These are phyloP conservation scores for Aureobasidium vineae DNA, from an alignment of 2,329 filamentous ascomycete genomes.

Conservation along the genomic window DNA sequence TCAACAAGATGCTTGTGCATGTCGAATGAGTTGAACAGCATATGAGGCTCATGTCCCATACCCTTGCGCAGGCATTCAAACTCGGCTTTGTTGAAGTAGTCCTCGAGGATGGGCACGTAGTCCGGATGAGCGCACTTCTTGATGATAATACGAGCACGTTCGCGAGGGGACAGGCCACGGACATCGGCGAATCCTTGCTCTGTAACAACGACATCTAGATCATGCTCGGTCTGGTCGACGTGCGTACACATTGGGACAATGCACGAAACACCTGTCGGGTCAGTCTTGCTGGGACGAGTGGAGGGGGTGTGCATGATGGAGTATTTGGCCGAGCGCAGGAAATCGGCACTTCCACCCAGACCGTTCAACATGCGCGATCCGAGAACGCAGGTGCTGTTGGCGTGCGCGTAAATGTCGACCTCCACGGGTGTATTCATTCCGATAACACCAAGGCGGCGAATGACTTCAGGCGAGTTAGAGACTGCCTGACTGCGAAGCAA, in stretches of 20 bases:
- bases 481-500: slow-evolving; percentile 85
- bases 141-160: slow-evolving; percentile 82
- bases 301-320: slow-evolving; percentile 92
- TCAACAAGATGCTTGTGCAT: slow-evolving; percentile 81
- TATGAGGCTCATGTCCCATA: slow-evolving; percentile 85
- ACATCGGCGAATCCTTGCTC: slow-evolving; percentile 80
- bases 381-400: slow-evolving; percentile 88
- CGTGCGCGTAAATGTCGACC: slow-evolving; percentile 92
- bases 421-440: slow-evolving; percentile 96
- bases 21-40: slow-evolving; percentile 82
- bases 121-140: slow-evolving; percentile 82
- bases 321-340: slow-evolving; percentile 76
- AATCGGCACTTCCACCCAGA: slow-evolving; percentile 77
- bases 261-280: slow-evolving; percentile 77
- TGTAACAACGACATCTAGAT: slow-evolving; percentile 83
- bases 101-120: slow-evolving; percentile 75
- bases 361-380: slow-evolving; percentile 85
- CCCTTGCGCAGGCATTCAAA: slow-evolving; percentile 82
- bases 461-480: slow-evolving; percentile 87
- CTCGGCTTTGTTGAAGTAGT: slow-evolving; percentile 84
- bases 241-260: slow-evolving; percentile 95
- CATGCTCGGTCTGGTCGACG: slow-evolving; percentile 89
- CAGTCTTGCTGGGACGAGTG: slow-evolving; percentile 74
- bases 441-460: slow-evolving; percentile 80
- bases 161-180: slow-evolving; percentile 72